A percentile compares a stretch with the other conserved stretches of the same genome.
phyloP scores from a whole-genome alignment of 768 basidiomycete genomes.

The Lactarius hengduanensis region DNA sequence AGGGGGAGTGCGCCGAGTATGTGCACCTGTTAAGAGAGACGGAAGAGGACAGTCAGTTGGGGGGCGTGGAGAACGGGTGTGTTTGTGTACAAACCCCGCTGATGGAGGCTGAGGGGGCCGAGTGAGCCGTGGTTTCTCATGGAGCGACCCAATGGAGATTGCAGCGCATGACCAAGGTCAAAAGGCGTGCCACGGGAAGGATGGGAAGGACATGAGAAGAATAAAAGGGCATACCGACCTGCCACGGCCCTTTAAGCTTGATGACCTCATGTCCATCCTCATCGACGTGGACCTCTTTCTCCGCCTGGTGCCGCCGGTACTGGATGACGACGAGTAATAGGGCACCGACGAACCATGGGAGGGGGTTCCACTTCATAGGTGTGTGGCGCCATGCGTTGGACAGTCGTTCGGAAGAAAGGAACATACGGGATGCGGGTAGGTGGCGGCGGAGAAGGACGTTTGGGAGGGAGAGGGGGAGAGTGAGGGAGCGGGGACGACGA shows the following conservation, averaged over 20 bases:
- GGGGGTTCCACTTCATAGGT: conserved; percentile 93
- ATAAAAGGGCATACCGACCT: conserved; percentile 49
- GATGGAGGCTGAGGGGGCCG: background rate
- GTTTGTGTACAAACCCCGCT: conserved; percentile 8
- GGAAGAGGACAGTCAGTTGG: conserved; percentile 3
- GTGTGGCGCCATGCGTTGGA: conserved; percentile 81
- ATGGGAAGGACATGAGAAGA: background rate
- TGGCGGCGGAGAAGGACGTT: conserved; percentile 6
- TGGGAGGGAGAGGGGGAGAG: background rate
- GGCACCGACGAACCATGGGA: conserved; percentile 88
- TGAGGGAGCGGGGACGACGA: background rate
- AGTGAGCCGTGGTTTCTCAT: background rate
- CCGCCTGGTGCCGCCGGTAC: conserved; percentile 54
- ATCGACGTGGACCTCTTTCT: conserved; percentile 70
- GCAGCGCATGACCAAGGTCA: background rate
- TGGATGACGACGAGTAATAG: conserved; percentile 80
- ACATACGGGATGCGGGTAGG: conserved; percentile 17
- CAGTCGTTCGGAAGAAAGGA: conserved; percentile 50
- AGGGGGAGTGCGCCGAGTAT: conserved; percentile 94
- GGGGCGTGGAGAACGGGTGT: background rate
- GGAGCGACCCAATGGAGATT: background rate
- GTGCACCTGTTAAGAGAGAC: conserved; percentile 64
- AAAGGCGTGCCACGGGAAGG: background rate
- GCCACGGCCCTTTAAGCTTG: conserved; percentile 87
- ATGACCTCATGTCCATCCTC: conserved; percentile 82